phyloP scores from a whole-genome alignment of 495 filamentous ascomycete species.

The Tuber indicum region DNA sequence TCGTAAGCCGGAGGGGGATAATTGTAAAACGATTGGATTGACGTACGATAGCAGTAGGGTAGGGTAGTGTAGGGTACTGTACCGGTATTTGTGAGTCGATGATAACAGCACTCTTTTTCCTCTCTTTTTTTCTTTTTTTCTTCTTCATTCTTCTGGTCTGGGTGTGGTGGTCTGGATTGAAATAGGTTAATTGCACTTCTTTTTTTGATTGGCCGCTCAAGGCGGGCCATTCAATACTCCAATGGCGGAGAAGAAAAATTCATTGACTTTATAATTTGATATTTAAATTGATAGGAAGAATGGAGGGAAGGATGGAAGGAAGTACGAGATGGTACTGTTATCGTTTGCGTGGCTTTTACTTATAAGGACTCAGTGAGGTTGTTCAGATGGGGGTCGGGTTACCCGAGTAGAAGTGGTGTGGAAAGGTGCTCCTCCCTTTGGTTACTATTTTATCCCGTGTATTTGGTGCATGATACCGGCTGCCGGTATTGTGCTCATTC shows the following conservation, averaged over 20 bases:
- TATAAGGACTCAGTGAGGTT: background rate
- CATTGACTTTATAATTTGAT: background rate
- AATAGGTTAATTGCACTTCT: conserved; percentile 6
- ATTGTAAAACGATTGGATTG: background rate
- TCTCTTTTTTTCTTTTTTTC: background rate
- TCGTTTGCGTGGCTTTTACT: background rate
- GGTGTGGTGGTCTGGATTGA: background rate
- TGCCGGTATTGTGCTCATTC: background rate
- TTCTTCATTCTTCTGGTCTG: background rate
- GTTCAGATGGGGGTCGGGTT: background rate
- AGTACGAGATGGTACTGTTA: background rate
- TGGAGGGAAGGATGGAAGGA: background rate
- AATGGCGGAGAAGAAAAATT: background rate
- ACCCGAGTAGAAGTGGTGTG: background rate
- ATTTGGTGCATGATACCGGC: background rate
- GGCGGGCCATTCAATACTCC: background rate
- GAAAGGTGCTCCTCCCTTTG: background rate
- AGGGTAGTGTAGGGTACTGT: too few species aligned
- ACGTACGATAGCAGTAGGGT: background rate
- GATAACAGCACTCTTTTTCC: background rate
- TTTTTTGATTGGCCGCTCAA: background rate
- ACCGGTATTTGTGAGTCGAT: background rate
- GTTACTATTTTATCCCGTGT: background rate
- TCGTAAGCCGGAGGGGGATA: background rate
- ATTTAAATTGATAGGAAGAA: background rate